phyloP scores from a whole-genome alignment of 2,329 filamentous ascomycete species.

The Penicillium brevicompactum region DNA sequence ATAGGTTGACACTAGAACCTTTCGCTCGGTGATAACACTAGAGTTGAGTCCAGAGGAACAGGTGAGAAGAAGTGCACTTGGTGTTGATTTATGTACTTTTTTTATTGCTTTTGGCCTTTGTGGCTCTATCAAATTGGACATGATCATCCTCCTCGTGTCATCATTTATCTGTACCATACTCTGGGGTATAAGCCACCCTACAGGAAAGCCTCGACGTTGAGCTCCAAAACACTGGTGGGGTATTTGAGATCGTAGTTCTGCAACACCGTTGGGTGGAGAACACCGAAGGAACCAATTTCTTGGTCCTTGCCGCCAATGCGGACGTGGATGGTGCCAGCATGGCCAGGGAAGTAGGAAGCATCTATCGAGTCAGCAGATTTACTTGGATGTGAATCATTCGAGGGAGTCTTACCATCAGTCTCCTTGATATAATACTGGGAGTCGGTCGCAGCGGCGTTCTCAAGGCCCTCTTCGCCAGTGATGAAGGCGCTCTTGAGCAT shows the following conservation, averaged over 20 bases:
- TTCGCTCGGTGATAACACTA: no score
- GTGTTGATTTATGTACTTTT: conserved; percentile 5
- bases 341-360: conserved; percentile 86
- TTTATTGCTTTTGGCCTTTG: conserved; percentile 20
- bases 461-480: conserved; percentile 71
- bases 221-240: conserved; percentile 89
- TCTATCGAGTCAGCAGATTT: conserved; percentile 50
- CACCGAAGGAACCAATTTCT: conserved; percentile 86
- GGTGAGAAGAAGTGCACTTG: background rate
- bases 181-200: conserved; percentile 41
- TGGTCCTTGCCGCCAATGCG: conserved; percentile 72
- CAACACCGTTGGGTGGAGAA: conserved; percentile 88
- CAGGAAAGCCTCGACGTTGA: conserved; percentile 93
- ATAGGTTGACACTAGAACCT: no score
- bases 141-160: conserved; percentile 24
- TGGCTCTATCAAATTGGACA: conserved; percentile 18
- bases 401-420: conserved; percentile 64
- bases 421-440: conserved; percentile 93
- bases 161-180: conserved; percentile 24
- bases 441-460: conserved; percentile 59
- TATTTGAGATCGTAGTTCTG: conserved; percentile 93
- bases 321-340: conserved; percentile 82
- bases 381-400: background rate
- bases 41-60: no score
- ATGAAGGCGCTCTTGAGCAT: conserved; percentile 88